These are phyloP conservation scores for Schoenoplectus triqueter DNA, from an alignment of 202 grass and related monocot genomes.

Conservation along the genomic window DNA sequence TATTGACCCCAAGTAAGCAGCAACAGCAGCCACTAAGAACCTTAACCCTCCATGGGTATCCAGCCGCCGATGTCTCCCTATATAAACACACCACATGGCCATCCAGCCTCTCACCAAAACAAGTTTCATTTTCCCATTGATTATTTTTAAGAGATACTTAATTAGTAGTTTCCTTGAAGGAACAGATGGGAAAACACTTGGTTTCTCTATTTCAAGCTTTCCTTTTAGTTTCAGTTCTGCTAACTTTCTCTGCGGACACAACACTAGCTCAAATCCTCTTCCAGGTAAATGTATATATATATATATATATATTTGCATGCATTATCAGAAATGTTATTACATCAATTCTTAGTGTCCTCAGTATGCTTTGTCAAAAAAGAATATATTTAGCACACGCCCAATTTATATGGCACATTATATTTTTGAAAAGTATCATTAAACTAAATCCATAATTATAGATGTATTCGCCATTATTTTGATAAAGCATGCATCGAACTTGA, in stretches of 20 bases:
- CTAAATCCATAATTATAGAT: not conserved
- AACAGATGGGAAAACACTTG: conserved; percentile 33
- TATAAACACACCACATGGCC: conserved; percentile 27
- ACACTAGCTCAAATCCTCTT: conserved; percentile 44
- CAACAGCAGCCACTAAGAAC: conserved; percentile 27
- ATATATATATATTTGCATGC: not conserved
- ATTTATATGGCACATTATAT: not conserved
- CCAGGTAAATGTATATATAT: conserved; percentile 34
- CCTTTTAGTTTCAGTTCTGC: conserved; percentile 13
- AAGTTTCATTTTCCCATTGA: conserved; percentile 22
- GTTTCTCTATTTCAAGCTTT: conserved; percentile 16
- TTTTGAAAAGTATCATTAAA: not conserved
- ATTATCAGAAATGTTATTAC: not conserved
- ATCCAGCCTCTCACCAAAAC: conserved; percentile 9
- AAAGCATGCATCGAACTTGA: not conserved
- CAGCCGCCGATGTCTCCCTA: conserved; percentile 5
- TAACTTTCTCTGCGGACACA: conserved; percentile 7
- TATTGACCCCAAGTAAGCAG: conserved; percentile 29
- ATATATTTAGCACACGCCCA: not conserved
- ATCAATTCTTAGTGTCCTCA: not conserved
- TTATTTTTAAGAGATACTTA: not conserved
- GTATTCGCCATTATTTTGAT: not conserved
- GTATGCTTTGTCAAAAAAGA: not conserved
- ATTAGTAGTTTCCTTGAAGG: not conserved
- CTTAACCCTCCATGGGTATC: not conserved